phyloP scores from a whole-genome alignment of 768 basidiomycete species.

The Mycena vulgaris region DNA sequence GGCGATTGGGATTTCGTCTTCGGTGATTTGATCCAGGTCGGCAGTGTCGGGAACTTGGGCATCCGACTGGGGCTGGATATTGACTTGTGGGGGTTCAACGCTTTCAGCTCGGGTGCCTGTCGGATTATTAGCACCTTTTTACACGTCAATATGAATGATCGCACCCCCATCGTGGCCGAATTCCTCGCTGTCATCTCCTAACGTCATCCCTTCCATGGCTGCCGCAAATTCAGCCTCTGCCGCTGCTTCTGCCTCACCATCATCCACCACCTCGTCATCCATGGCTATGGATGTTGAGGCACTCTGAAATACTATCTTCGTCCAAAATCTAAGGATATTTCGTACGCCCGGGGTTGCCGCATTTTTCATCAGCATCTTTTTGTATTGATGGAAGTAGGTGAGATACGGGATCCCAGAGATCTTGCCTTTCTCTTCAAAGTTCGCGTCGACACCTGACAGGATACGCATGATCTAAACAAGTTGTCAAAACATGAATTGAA shows the following conservation, averaged over 20 bases:
- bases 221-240: conserved; percentile 1
- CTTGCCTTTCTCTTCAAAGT: not conserved
- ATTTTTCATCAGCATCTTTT: conserved; percentile 1
- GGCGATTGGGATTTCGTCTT: too few species aligned
- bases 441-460: not conserved
- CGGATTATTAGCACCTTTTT: too few species aligned
- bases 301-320: not conserved
- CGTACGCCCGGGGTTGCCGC: not conserved
- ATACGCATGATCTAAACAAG: not conserved
- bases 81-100: too few species aligned
- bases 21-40: too few species aligned
- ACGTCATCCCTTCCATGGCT: not conserved
- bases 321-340: not conserved
- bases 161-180: not conserved
- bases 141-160: too few species aligned
- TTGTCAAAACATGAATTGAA: not conserved
- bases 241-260: not conserved
- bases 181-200: not conserved
- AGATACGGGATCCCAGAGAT: not conserved
- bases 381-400: not conserved
- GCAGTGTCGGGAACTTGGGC: too few species aligned
- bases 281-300: too few species aligned
- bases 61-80: too few species aligned
- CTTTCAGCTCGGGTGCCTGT: too few species aligned
- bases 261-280: not conserved